phyloP scores from a whole-genome alignment of 495 filamentous ascomycete species.

The Jackrogersella minutella region DNA sequence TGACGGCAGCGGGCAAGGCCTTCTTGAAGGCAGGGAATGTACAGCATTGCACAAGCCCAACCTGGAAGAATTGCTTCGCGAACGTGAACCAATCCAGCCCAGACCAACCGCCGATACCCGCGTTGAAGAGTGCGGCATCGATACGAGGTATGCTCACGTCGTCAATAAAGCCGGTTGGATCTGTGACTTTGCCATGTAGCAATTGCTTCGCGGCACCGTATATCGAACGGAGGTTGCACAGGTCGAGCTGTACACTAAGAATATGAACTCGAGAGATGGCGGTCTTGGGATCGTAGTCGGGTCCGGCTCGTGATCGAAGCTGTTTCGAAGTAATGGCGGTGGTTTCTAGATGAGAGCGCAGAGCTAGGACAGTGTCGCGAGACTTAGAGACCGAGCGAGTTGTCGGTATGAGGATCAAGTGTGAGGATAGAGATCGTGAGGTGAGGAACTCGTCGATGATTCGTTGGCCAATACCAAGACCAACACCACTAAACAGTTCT shows the following conservation, averaged over 20 bases:
- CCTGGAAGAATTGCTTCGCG: slow-evolving; percentile 63
- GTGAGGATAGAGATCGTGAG: slow-evolving; percentile 66
- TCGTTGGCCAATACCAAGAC: slow-evolving; percentile 84
- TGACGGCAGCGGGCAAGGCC: slow-evolving; percentile 63
- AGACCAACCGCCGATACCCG: slow-evolving; percentile 85
- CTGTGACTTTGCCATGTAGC: slow-evolving; percentile 58
- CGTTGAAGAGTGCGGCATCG: slow-evolving; percentile 85
- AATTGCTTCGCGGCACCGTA: slow-evolving; percentile 56
- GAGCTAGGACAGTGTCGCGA: slow-evolving; percentile 61
- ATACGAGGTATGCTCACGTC: slow-evolving; percentile 70
- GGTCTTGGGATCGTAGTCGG: slow-evolving; percentile 53
- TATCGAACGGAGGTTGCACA: slow-evolving; percentile 62
- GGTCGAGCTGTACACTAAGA: slow-evolving; percentile 63
- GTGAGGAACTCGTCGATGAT: slow-evolving; percentile 90
- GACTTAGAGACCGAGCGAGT: slow-evolving; percentile 69
- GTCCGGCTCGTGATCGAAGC: slow-evolving; percentile 50
- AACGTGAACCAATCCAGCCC: slow-evolving; percentile 77
- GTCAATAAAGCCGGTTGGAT: slow-evolving; percentile 49
- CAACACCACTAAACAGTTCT: slow-evolving; percentile 73
- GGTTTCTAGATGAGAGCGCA: slow-evolving; percentile 61
- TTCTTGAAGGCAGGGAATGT: slow-evolving; percentile 84
- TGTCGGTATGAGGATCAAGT: slow-evolving; percentile 71
- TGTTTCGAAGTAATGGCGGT: slow-evolving; percentile 49
- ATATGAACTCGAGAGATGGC: slow-evolving; percentile 61
- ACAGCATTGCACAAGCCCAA: slow-evolving; percentile 70